A percentile compares a stretch with the other conserved stretches of the same genome.
phyloP scores from a whole-genome alignment of 495 filamentous ascomycete genomes.

The Geopyxis carbonaria region DNA sequence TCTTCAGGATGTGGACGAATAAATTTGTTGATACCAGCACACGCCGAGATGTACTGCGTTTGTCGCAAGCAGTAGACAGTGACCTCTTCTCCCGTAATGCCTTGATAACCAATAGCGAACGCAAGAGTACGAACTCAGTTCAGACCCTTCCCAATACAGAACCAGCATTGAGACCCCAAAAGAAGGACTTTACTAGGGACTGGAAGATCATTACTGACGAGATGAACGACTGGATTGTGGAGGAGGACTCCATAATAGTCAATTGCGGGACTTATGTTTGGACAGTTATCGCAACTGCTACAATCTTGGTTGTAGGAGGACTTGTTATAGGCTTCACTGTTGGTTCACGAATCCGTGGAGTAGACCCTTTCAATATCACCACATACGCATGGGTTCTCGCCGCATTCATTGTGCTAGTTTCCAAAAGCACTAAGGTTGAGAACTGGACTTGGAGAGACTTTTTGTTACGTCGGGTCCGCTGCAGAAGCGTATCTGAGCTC shows the following conservation, averaged over 20 bases:
- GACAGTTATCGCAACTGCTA: constrained; percentile 7
- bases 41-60: no score
- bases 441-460: constrained; percentile 29
- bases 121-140: no score
- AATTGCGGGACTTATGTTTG: constrained; percentile 14
- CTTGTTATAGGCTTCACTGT: constrained; percentile 19
- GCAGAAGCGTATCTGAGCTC: constrained; percentile 24
- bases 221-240: constrained; percentile 14
- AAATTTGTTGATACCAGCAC: no score
- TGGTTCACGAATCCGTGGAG: constrained; percentile 16
- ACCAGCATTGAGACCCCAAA: no score
- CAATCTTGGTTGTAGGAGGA: constrained; percentile 9
- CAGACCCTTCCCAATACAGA: no score
- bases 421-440: constrained; percentile 23
- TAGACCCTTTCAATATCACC: constrained; percentile 28
- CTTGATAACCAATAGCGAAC: no score
- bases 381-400: constrained; percentile 26
- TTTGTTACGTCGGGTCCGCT: constrained; percentile 17
- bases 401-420: constrained; percentile 23
- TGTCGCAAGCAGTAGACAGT: no score
- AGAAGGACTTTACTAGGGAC: no score
- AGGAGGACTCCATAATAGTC: constrained; percentile 9
- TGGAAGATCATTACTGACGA: not conserved
- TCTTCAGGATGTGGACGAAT: constrained; percentile 8
- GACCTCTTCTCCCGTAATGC: no score